Evolutionary conservation across 192 early-diverging fungal species (phyloP).

Genomic region (Coemansia sp.): DNA sequence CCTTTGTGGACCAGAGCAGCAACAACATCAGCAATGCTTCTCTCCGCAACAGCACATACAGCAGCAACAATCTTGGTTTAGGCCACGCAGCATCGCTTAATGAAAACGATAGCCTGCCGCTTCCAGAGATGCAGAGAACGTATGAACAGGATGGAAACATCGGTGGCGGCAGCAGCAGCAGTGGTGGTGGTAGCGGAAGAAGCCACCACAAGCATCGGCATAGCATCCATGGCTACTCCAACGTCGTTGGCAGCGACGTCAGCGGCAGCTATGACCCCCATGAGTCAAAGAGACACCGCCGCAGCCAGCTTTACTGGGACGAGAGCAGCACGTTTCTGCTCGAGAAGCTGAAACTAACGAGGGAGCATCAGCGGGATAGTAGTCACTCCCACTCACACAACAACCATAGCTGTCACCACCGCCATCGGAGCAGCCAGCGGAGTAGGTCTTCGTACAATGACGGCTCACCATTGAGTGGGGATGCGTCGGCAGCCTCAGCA

Average conservation of each 20-base stretch:
- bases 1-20: background rate
- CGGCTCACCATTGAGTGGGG: background rate
- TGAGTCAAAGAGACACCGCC: conserved; percentile 2
- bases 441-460: background rate
- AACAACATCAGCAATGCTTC: background rate
- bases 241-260: background rate
- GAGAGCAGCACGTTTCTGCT: conserved; percentile 4
- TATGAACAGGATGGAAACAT: background rate
- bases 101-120: background rate
- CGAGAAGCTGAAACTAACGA: conserved; percentile 7
- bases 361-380: background rate
- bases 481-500: background rate
- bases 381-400: background rate
- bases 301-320: conserved; percentile 1
- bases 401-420: conserved; percentile 4
- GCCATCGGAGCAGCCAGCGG: conserved; percentile 2
- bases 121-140: background rate
- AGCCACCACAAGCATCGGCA: conserved; percentile 2
- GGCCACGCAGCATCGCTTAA: background rate
- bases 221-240: conserved; percentile 3
- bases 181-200: background rate
- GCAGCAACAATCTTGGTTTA: background rate
- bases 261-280: conserved; percentile 9
- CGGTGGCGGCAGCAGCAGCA: background rate
- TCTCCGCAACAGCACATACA: background rate